A percentile compares a stretch with the other conserved stretches of the same genome.
phyloP scores from a whole-genome alignment of 2,329 filamentous ascomycete genomes.

The Sporothrix schenckii region DNA sequence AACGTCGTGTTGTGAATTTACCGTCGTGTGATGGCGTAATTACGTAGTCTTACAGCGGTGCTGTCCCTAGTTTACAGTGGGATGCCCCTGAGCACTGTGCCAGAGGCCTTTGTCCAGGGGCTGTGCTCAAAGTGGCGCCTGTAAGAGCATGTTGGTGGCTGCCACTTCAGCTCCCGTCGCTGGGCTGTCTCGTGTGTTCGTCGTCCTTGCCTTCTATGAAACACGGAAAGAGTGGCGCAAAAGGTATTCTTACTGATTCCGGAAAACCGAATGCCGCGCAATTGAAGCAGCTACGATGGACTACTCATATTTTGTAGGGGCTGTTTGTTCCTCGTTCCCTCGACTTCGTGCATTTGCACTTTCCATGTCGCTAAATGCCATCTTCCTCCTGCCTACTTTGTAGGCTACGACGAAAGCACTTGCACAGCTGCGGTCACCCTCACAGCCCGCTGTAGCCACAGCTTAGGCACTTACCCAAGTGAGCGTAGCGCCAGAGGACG shows the following conservation, averaged over 20 bases:
- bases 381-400: background rate
- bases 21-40: slow-evolving; percentile 5
- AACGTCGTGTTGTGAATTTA: background rate
- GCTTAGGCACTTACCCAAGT: slow-evolving; percentile 21
- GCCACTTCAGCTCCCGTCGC: background rate
- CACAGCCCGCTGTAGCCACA: slow-evolving; percentile 11
- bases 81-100: too few species aligned
- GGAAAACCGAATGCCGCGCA: background rate
- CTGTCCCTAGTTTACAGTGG: background rate
- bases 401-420: background rate
- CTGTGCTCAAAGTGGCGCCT: background rate
- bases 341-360: background rate
- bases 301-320: background rate
- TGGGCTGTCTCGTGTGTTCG: background rate
- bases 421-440: background rate
- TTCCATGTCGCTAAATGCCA: background rate
- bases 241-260: background rate
- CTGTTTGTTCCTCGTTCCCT: background rate
- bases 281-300: background rate
- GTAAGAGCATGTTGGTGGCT: background rate
- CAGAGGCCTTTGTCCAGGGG: background rate
- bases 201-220: slow-evolving; percentile 21
- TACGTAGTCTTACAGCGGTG: background rate
- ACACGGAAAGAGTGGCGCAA: slow-evolving; percentile 15
- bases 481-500: slow-evolving; percentile 22